Evolutionary conservation across 108 stramenopile species (phyloP).

Genomic region (Nitzschia sp.): DNA sequence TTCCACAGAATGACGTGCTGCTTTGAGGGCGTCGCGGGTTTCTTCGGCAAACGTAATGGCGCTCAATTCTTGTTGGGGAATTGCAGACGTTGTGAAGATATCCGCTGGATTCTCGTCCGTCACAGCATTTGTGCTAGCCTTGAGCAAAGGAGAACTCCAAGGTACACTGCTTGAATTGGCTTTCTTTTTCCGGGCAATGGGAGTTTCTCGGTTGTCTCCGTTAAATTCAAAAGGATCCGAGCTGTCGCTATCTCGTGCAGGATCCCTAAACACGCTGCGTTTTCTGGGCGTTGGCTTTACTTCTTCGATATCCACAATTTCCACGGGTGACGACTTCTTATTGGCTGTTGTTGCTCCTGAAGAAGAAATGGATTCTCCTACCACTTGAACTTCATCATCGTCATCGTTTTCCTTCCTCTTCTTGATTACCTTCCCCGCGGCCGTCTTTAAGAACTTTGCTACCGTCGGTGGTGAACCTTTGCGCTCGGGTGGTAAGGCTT

Average conservation of each 20-base stretch:
- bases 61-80: neutral
- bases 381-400: neutral
- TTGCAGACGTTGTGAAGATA: neutral
- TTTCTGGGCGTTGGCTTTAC: neutral
- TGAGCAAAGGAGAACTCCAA: neutral
- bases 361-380: neutral
- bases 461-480: neutral
- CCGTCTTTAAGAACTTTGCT: neutral
- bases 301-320: neutral
- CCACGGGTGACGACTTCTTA: neutral
- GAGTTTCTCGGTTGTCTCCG: neutral
- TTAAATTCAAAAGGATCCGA: neutral
- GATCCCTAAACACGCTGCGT: neutral
- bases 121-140: neutral
- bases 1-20: slow-evolving; percentile 7
- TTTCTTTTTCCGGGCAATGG: neutral
- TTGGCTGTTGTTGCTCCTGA: neutral
- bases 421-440: neutral
- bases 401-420: neutral
- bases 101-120: neutral
- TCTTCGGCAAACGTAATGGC: slow-evolving; percentile 13
- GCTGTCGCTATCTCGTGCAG: neutral
- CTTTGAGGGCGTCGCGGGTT: slow-evolving; percentile 10
- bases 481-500: neutral
- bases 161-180: neutral